Evolutionary conservation across 192 early-diverging fungal species (phyloP).

Genomic region (Coemansia nantahalensis): DNA sequence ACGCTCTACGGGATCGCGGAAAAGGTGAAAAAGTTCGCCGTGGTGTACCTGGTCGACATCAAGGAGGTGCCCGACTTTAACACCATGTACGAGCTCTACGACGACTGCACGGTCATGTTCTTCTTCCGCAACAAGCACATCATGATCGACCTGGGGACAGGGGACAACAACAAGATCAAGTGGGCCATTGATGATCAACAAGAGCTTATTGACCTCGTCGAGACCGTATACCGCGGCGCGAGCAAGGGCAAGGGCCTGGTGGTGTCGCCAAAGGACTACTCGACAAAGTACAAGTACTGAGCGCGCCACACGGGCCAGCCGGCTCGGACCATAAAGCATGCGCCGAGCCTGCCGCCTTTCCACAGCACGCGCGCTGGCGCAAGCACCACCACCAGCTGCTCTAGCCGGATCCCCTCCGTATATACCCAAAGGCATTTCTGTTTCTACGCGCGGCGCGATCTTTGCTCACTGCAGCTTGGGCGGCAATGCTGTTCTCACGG

Average conservation of each 20-base stretch:
- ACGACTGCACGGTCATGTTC: slow-evolving; percentile 98
- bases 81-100: slow-evolving; percentile 98
- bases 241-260: slow-evolving; percentile 96
- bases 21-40: slow-evolving; percentile 98
- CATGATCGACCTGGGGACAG: slow-evolving; percentile 98
- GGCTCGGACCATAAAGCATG: no score
- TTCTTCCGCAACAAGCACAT: slow-evolving; percentile 96
- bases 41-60: slow-evolving; percentile 95
- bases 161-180: slow-evolving; percentile 99
- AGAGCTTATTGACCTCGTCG: slow-evolving; percentile 93
- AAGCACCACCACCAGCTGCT: no score
- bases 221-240: slow-evolving; percentile 91
- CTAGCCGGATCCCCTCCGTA: no score
- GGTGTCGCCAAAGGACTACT: slow-evolving; percentile 95
- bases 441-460: no score
- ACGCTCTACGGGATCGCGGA: slow-evolving; percentile 89
- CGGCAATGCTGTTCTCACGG: slow-evolving; percentile 34
- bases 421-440: no score
- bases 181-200: slow-evolving; percentile 94
- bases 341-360: no score
- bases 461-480: no score
- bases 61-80: slow-evolving; percentile 92
- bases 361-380: no score
- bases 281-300: slow-evolving; percentile 97
- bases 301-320: no score